Conservation (phyloP, 805 yeast species). For the Teunomyces atbi region DNA sequence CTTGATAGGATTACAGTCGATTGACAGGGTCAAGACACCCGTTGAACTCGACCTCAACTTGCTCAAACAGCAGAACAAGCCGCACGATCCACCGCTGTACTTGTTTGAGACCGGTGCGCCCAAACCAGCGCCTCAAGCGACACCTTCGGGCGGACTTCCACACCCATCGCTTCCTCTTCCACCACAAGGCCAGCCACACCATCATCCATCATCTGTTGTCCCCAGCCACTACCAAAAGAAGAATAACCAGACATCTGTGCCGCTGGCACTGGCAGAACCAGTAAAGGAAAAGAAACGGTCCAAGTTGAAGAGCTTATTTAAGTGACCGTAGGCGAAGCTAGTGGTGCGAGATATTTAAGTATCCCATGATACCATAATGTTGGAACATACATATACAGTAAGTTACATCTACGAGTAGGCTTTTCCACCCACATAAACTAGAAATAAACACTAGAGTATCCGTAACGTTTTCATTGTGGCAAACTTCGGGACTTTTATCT, state of each 20-base stretch:
- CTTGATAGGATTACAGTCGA: conserved; percentile 41
- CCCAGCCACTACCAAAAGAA: conserved; percentile 30
- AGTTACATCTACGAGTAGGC: no score
- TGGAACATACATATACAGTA: no score
- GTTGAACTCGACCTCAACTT: conserved; percentile 41
- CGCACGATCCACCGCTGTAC: conserved; percentile 42
- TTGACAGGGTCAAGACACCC: conserved; percentile 39
- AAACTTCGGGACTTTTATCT: no score
- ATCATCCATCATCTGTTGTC: conserved; percentile 7
- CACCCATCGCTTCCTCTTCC: conserved; percentile 16
- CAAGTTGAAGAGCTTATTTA: conserved; percentile 48
- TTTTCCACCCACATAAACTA: no score
- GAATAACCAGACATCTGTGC: conserved; percentile 5
- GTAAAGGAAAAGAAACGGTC: conserved; percentile 43
- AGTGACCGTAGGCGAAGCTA: no score
- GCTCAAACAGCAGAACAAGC: conserved; percentile 27
- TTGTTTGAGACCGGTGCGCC: conserved; percentile 36
- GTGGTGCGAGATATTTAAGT: no score
- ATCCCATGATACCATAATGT: no score
- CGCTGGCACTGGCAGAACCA: conserved; percentile 5
- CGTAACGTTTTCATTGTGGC: no score
- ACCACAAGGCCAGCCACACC: conserved; percentile 6
- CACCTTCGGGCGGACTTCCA: background rate
- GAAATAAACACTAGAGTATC: no score
- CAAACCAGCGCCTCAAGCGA: conserved; percentile 9